phyloP scores from a whole-genome alignment of 2,329 filamentous ascomycete genomes.

The Atkinsonella hypoxylon region DNA sequence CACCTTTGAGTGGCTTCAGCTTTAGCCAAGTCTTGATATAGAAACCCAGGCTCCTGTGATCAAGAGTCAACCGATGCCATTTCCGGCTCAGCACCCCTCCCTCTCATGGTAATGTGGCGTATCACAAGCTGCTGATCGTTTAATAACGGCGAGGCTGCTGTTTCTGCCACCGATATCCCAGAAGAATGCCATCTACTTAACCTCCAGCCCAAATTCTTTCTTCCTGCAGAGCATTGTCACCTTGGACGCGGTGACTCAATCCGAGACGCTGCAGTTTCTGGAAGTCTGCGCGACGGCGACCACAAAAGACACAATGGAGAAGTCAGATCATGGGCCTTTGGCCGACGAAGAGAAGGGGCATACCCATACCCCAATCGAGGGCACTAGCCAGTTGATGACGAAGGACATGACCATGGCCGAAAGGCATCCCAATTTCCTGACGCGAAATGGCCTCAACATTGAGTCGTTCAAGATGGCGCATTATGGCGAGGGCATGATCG shows the following conservation, averaged over 20 bases:
- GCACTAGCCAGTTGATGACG: constrained; percentile 10
- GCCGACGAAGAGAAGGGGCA: constrained; percentile 3
- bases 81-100: not conserved
- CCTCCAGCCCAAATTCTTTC: not conserved
- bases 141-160: constrained; percentile 1
- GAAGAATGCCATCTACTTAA: not conserved
- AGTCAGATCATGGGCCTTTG: not conserved
- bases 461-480: constrained; percentile 26
- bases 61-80: not conserved
- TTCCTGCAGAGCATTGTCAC: too few relatives aligned
- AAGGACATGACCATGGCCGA: constrained; percentile 7
- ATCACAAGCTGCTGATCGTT: constrained; percentile 1
- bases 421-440: constrained; percentile 20
- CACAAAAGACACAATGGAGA: not conserved
- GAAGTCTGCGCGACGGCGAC: not conserved
- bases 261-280: not conserved
- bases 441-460: constrained; percentile 25
- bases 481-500: constrained; percentile 20
- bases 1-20: not conserved
- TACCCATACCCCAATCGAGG: constrained; percentile 2
- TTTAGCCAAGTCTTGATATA: not conserved
- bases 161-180: not conserved
- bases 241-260: not conserved
- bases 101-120: not conserved
- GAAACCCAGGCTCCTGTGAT: not conserved